These are phyloP conservation scores for Epichloe brachyelytri DNA, from an alignment of 2,329 filamentous ascomycete species.

Conservation along the genomic window DNA sequence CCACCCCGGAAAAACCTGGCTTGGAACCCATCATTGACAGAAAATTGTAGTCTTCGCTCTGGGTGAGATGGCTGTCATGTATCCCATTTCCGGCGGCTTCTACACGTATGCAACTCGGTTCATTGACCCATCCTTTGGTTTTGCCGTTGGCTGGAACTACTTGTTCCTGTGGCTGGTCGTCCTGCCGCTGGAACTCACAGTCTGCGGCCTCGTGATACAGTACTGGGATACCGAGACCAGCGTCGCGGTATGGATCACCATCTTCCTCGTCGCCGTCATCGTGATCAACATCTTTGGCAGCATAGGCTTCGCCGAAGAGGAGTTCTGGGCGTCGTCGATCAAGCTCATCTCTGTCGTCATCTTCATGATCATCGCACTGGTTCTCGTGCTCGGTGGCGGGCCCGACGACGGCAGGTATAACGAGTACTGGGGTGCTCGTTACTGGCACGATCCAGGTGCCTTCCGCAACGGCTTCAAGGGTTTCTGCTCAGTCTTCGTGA, in stretches of 20 bases:
- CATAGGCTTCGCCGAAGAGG: constrained; percentile 39
- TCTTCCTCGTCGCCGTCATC: constrained; percentile 37
- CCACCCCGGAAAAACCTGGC: not conserved
- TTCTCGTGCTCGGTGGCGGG: constrained; percentile 45
- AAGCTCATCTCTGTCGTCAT: constrained; percentile 45
- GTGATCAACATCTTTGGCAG: constrained; percentile 43
- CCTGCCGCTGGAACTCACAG: constrained; percentile 37
- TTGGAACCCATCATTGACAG: not conserved
- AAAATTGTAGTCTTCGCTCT: constrained; percentile 38
- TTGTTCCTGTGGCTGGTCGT: constrained; percentile 38
- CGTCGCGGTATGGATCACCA: constrained; percentile 37
- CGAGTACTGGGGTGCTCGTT: constrained; percentile 29
- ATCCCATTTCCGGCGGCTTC: constrained; percentile 49
- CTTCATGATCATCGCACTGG: constrained; percentile 48
- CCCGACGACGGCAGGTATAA: constrained; percentile 29
- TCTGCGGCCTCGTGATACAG: constrained; percentile 35
- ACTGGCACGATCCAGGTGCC: constrained; percentile 31
- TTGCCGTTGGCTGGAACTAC: constrained; percentile 35
- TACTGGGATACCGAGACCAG: constrained; percentile 37
- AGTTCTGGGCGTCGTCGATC: constrained; percentile 41
- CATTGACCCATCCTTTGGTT: constrained; percentile 47
- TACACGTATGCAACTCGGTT: constrained; percentile 49
- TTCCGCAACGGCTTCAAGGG: constrained; percentile 61
- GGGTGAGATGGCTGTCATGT: constrained; percentile 49
- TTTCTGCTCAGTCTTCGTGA: constrained; percentile 56